A percentile compares a stretch with the other conserved stretches of the same genome.
Evolutionary conservation across 768 basidiomycete species (phyloP).

Genomic region (Suillus bovinus): DNA sequence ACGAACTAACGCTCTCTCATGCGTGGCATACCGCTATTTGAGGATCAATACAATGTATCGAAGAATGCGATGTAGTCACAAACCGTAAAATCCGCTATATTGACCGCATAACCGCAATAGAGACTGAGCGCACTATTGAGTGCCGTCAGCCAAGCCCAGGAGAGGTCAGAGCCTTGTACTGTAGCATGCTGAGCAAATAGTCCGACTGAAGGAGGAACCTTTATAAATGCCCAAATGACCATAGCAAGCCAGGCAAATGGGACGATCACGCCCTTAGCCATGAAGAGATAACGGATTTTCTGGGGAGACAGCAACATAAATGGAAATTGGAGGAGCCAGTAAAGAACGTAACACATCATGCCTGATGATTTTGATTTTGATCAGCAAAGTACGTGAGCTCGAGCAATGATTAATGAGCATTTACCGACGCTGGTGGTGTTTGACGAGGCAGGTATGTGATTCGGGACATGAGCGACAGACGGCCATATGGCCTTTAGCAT

Average conservation of each 20-base stretch:
- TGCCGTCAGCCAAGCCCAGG: constrained; percentile 80
- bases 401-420: constrained; percentile 20
- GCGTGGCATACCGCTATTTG: constrained; percentile 68
- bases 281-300: constrained; percentile 74
- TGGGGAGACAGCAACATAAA: constrained; percentile 78
- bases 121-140: constrained; percentile 77
- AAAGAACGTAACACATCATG: constrained; percentile 76
- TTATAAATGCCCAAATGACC: constrained; percentile 78
- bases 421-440: constrained; percentile 64
- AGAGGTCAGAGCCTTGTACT: constrained; percentile 52
- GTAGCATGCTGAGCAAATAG: constrained; percentile 53
- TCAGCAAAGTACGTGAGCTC: neutral
- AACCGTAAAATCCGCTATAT: constrained; percentile 84
- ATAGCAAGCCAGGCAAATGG: constrained; percentile 69
- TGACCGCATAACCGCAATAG: constrained; percentile 72
- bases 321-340: constrained; percentile 77
- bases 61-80: neutral
- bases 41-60: constrained; percentile 18
- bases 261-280: constrained; percentile 64
- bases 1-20: constrained; percentile 51
- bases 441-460: constrained; percentile 55
- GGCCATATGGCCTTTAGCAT: constrained; percentile 89
- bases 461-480: constrained; percentile 60
- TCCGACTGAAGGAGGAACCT: constrained; percentile 61
- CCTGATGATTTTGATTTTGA: constrained; percentile 34